Evolutionary conservation across 1,139 yeast genomes (phyloP).

Genomic region (Kodamaea arcana): DNA sequence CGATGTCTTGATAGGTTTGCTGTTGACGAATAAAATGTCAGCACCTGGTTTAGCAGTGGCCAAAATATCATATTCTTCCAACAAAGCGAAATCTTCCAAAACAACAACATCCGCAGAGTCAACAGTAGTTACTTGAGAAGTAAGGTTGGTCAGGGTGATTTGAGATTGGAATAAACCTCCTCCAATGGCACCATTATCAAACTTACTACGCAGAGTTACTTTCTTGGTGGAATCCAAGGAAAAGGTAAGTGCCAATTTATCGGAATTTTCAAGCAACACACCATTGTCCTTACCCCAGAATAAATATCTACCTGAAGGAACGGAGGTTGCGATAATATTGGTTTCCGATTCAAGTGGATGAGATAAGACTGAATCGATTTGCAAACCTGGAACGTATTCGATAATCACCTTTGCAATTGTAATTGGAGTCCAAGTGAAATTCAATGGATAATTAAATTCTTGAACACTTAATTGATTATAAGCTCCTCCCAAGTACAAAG

Average conservation of each 20-base stretch:
- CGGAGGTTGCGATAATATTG: conserved; percentile 35
- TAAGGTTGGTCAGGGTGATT: conserved; percentile 37
- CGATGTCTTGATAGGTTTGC: conserved; percentile 36
- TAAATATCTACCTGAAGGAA: conserved; percentile 49
- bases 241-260: conserved; percentile 66
- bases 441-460: conserved; percentile 50
- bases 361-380: conserved; percentile 22
- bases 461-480: conserved; percentile 37
- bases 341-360: conserved; percentile 3
- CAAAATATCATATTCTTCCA: conserved; percentile 56
- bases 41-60: conserved; percentile 58
- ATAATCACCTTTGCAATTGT: conserved; percentile 48
- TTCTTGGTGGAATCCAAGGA: conserved; percentile 58
- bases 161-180: conserved; percentile 87
- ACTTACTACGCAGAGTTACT: conserved; percentile 59
- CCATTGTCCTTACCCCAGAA: conserved; percentile 71
- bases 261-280: conserved; percentile 51
- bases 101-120: conserved; percentile 62
- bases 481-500: conserved; percentile 55
- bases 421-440: conserved; percentile 55
- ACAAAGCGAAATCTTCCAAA: conserved; percentile 55
- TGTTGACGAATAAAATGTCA: conserved; percentile 47
- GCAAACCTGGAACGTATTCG: conserved; percentile 38
- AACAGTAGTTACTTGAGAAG: conserved; percentile 28
- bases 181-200: conserved; percentile 66